These are phyloP conservation scores for Vicia sativa DNA, from an alignment of 306 rosid genomes.

Conservation along the genomic window DNA sequence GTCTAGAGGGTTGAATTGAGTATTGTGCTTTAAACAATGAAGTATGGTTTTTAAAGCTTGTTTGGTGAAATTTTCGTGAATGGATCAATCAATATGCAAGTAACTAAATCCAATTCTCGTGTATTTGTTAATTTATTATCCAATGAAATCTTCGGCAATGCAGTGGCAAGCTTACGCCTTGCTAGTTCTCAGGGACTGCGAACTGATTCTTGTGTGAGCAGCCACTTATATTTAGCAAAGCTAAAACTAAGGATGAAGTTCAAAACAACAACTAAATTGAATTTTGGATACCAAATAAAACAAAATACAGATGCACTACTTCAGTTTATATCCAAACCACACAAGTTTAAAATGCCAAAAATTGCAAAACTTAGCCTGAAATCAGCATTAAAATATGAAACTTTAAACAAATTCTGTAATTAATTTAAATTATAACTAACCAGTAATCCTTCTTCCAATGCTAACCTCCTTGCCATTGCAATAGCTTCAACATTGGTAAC, in stretches of 20 bases:
- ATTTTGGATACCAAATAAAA: conserved; percentile 19
- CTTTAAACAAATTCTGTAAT: not conserved
- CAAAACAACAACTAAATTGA: conserved; percentile 28
- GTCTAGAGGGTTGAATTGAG: no score
- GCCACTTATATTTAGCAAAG: not conserved
- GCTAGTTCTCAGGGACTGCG: no score
- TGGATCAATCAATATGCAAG: no score
- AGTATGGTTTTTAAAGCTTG: no score
- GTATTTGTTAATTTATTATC: no score
- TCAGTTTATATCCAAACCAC: conserved; percentile 26
- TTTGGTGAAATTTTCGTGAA: no score
- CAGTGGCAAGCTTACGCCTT: no score
- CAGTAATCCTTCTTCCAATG: conserved; percentile 94
- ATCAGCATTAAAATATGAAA: conserved; percentile 11
- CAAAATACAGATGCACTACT: conserved; percentile 18
- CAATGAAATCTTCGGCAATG: no score
- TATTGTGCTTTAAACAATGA: no score
- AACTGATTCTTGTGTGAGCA: no score
- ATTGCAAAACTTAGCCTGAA: conserved; percentile 17
- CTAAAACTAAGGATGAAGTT: conserved; percentile 31
- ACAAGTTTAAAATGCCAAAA: conserved; percentile 20
- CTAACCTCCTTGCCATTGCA: conserved; percentile 86
- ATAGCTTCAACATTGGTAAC: conserved; percentile 84
- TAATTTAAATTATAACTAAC: conserved; percentile 52
- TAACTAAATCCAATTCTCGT: no score